Percentiles rank a stretch among this genome's conserved stretches.
Evolutionary conservation across 2,329 filamentous ascomycete species (phyloP).

Genomic region (Fusarium ramigenum): DNA sequence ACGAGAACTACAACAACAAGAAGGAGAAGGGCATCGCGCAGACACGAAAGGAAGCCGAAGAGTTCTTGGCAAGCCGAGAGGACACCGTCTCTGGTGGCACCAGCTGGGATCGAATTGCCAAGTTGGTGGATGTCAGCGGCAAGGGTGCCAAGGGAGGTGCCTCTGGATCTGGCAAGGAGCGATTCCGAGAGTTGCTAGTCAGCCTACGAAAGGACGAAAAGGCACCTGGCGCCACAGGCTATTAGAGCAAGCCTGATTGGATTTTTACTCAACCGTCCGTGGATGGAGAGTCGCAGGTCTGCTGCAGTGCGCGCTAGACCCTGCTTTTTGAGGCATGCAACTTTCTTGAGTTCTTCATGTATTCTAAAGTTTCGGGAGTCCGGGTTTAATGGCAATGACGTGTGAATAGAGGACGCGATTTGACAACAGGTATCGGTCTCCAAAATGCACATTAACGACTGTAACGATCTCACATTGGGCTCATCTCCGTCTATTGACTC

Average conservation of each 20-base stretch:
- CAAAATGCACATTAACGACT: conserved; percentile 3
- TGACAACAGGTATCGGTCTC: neutral
- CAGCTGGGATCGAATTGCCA: conserved; percentile 98
- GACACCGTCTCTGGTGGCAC: conserved; percentile 95
- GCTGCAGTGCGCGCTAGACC: conserved; percentile 35
- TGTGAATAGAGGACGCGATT: conserved; percentile 42
- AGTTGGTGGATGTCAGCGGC: conserved; percentile 95
- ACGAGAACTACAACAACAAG: conserved; percentile 99
- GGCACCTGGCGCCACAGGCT: conserved; percentile 72
- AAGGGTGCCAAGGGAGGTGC: conserved; percentile 90
- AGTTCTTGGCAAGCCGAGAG: conserved; percentile 88
- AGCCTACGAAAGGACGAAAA: conserved; percentile 95
- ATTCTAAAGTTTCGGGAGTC: conserved; percentile 46
- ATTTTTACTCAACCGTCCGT: conserved; percentile 10
- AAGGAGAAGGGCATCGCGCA: conserved; percentile 93
- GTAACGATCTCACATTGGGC: conserved; percentile 29
- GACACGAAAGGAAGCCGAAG: conserved; percentile 89
- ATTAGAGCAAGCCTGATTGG: conserved; percentile 51
- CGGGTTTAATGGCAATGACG: conserved; percentile 46
- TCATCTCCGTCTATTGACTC: conserved; percentile 41
- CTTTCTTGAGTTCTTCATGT: conserved; percentile 41
- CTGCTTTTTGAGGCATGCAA: conserved; percentile 35
- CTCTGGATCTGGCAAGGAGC: conserved; percentile 91
- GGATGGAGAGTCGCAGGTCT: conserved; percentile 21
- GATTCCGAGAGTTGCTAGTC: conserved; percentile 89